Evolutionary conservation across 768 basidiomycete genomes (phyloP), one percentile per base, ranked within the genome.

Genomic region (Amanita subjunquillea): DNA sequence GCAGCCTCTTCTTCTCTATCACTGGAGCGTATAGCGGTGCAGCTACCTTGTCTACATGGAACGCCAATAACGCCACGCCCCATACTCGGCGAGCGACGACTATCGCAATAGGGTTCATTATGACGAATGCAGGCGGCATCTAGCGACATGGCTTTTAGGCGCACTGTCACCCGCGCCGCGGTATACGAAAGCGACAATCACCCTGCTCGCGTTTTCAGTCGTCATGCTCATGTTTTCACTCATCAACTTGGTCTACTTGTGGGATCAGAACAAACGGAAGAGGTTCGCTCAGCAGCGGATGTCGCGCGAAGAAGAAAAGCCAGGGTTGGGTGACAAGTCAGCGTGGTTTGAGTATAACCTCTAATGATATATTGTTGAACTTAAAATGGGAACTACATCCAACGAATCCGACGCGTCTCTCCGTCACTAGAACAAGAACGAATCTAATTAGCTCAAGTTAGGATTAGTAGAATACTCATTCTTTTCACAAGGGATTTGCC

Each of bases 11-110:
- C 68, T 66, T 83, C 48, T 72, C 72, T 4, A 68, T 82, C 20
- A 60, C 74, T 0, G 79, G 81, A 12, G 67, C 72, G 1, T 83
- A 83, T 61, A 65, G 72, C 17, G 62, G 70, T 1, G 78, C 75
- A 3, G 79, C 81, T 2, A 68, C 79, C 0, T 62, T 80, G 29
- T 70, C 71, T 2, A 77, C 81, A 0, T 85, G 83, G 83, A 65
- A 69, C 50, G 74, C 81, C 9, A 83, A 84, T 64, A 84, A 83
- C 65, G 69, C 76, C 6, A 67, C 75, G 4, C 27, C 27, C 0
- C 70, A 80, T 55, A 64, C 72, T 40, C 69, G 79, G 27, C 74
- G 82, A 15, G 83, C 80, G 1, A 80, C 81, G 23, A 25, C 23
- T 32, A 70, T 83, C 48, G 81, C 80, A 15, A 70, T 82, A 23